A percentile compares a stretch with the other conserved stretches of the same genome.
Evolutionary conservation across 768 basidiomycete genomes (phyloP).

Genomic region (Hemileccinum impolitum): DNA sequence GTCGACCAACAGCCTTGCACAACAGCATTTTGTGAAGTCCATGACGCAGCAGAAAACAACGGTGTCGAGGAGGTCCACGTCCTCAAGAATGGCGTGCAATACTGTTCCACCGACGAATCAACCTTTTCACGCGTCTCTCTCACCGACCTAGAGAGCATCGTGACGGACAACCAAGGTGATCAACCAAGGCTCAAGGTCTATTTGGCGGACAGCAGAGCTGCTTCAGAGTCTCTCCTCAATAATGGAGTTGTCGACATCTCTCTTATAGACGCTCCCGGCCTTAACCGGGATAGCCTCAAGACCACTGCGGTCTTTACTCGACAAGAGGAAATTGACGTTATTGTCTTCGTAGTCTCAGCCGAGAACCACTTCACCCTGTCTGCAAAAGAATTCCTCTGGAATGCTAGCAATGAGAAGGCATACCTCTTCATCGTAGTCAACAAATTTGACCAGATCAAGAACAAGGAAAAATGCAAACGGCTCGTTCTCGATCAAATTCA

Average conservation of each 20-base stretch:
- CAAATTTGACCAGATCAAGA: constrained; percentile 92
- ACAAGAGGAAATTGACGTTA: constrained; percentile 97
- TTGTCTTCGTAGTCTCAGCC: constrained; percentile 96
- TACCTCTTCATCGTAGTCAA: constrained; percentile 99
- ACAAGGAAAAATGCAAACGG: constrained; percentile 90
- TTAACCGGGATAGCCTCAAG: constrained; percentile 92
- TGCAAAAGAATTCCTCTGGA: constrained; percentile 89
- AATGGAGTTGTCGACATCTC: constrained; percentile 97
- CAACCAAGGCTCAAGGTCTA: constrained; percentile 81
- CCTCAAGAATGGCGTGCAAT: constrained; percentile 62
- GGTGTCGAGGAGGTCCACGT: constrained; percentile 86
- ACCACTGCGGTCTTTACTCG: constrained; percentile 94
- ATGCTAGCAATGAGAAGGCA: constrained; percentile 94
- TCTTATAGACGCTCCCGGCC: constrained; percentile 96
- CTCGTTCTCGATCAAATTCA: constrained; percentile 92
- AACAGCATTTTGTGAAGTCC: constrained; percentile 95
- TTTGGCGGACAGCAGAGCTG: constrained; percentile 73
- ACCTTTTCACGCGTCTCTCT: constrained; percentile 73
- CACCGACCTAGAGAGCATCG: constrained; percentile 71
- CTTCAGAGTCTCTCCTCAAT: constrained; percentile 82
- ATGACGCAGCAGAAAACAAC: constrained; percentile 78
- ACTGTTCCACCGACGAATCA: constrained; percentile 65
- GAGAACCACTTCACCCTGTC: constrained; percentile 99
- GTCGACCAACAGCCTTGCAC: constrained; percentile 98
- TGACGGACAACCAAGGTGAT: constrained; percentile 56